These are phyloP conservation scores for Populus deltoides DNA, from an alignment of 345 rosid species.

Conservation along the genomic window DNA sequence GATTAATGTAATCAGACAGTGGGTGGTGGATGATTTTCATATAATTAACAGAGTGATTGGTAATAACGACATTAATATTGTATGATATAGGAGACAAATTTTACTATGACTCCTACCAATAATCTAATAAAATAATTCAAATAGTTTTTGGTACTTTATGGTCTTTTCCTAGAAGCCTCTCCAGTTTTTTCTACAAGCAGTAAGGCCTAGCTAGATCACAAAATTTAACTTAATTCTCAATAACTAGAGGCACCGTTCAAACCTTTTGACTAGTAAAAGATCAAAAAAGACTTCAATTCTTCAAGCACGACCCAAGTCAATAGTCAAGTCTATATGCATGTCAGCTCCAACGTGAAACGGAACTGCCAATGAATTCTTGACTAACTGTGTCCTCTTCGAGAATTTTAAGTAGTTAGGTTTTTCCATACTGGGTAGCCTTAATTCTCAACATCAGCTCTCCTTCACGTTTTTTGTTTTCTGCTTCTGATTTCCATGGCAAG, in stretches of 20 bases:
- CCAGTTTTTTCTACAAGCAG: constrained; percentile 14
- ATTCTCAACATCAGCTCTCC: not conserved
- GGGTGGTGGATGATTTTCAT: too few relatives aligned
- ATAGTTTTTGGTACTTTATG: not conserved
- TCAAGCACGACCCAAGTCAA: not conserved
- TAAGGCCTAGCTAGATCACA: not conserved
- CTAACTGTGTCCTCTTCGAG: not conserved
- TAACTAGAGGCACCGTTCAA: not conserved
- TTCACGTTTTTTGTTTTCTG: not conserved
- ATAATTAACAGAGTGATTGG: too few relatives aligned
- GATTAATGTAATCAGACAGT: too few relatives aligned
- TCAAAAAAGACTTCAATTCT: not conserved
- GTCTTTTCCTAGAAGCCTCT: constrained; percentile 45
- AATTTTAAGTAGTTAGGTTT: too few relatives aligned
- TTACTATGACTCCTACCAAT: too few relatives aligned
- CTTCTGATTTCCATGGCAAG: constrained; percentile 16
- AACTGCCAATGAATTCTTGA: not conserved
- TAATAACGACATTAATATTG: too few relatives aligned
- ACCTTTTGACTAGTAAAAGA: not conserved
- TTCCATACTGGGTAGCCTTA: too few relatives aligned
- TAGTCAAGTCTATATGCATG: not conserved
- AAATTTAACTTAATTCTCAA: not conserved
- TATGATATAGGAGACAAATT: too few relatives aligned
- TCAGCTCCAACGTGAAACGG: not conserved
- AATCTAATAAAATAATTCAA: too few relatives aligned